Evolutionary conservation across 495 filamentous ascomycete genomes (phyloP), one percentile per base, ranked within the genome.

Genomic region (Aspergillus panamensis): DNA sequence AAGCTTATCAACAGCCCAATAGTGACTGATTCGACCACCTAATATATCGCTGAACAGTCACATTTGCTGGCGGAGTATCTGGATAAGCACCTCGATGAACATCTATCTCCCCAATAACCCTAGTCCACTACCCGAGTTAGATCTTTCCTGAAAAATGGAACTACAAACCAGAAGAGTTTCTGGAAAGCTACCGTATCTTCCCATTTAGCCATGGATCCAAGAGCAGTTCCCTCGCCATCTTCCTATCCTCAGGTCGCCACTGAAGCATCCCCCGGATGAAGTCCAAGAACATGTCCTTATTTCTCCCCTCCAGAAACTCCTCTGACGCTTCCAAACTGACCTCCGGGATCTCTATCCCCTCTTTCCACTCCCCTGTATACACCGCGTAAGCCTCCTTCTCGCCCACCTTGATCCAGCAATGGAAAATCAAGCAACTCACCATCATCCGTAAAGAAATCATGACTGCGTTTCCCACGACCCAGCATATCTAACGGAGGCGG

Each of bases 191-290:
- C 25, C 25, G 25, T 25, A 25, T 25, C 25, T 5, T 25, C 5
- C 2, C 62, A 64, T 70, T 72, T 8, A 76, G 48, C 77, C 76
- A 80, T 29, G 66, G 66, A 62, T 81, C 71, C 5, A 75, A 52
- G 6, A 73, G 59, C 16, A 82, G 56, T 48, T 77, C 67, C 51
- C 67, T 72, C 5, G 80, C 80, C 2, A 73, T 76, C 55, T 67
- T 71, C 8, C 80, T 67, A 32, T 78, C 61, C 53, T 73, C 67
- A 17, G 79, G 80, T 12, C 64, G 60, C 80, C 79, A 82, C 53
- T 76, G 74, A 53, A 84, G 61, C 78, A 82, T 81, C 35, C 58
- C 62, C 37, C 64, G 51, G 59, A 80, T 73, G 48, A 81, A 70
- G 4, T 35, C 17, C 19, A 83, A 21, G 59, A 81, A 81, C 53